Conservation (phyloP, 2,329 filamentous ascomycete species). For the Pestalotiopsis sp. region DNA sequence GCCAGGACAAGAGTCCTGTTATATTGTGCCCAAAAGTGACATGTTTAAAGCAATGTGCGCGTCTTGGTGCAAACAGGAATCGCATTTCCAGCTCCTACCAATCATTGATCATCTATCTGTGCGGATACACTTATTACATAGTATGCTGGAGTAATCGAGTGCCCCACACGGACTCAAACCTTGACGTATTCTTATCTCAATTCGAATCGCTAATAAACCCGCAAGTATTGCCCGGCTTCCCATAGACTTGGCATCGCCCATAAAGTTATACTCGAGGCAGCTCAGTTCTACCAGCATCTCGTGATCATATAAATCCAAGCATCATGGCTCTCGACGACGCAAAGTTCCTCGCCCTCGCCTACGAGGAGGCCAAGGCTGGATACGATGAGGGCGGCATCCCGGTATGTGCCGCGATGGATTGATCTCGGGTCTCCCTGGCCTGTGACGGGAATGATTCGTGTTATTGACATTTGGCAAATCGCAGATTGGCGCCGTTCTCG, state of each 20-base stretch:
- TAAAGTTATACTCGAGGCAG: background rate
- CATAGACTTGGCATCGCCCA: background rate
- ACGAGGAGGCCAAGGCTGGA: slow-evolving; percentile 47
- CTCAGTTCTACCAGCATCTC: background rate
- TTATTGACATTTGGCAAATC: background rate
- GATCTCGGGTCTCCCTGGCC: background rate
- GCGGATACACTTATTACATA: background rate
- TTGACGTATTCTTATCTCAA: background rate
- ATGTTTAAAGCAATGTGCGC: background rate
- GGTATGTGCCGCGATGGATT: slow-evolving; percentile 31
- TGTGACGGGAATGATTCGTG: background rate
- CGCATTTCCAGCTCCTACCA: background rate
- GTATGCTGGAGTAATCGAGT: background rate
- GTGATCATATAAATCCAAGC: background rate
- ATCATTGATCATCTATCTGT: background rate
- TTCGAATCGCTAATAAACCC: background rate
- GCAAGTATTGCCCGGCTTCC: background rate
- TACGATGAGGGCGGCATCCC: slow-evolving; percentile 52
- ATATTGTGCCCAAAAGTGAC: background rate
- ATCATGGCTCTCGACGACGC: slow-evolving; percentile 39
- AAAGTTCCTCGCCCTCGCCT: slow-evolving; percentile 45
- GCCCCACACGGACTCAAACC: background rate
- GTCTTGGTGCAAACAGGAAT: background rate
- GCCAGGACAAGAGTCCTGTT: background rate
- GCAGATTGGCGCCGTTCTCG: slow-evolving; percentile 7